phyloP scores from a whole-genome alignment of 2,329 filamentous ascomycete genomes.

The Fusarium irregulare region DNA sequence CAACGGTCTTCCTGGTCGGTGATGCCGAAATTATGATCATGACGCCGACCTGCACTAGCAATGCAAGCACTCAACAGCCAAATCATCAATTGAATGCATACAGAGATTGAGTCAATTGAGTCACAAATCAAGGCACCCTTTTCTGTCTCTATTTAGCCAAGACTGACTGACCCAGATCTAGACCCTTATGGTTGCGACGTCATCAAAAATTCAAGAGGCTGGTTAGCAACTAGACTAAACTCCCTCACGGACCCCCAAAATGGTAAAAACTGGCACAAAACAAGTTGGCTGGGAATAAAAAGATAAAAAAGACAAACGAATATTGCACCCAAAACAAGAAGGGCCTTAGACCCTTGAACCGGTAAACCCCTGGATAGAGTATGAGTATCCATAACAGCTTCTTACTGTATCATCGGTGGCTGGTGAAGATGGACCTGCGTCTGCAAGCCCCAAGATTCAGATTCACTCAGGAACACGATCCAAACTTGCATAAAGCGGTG shows the following conservation, averaged over 20 bases:
- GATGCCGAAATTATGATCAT: slow-evolving; percentile 29
- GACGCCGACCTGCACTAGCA: slow-evolving; percentile 27
- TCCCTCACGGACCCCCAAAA: slow-evolving; percentile 7
- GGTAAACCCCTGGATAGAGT: not conserved
- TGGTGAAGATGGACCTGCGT: not conserved
- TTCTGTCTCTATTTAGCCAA: slow-evolving; percentile 1
- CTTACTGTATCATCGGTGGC: not conserved
- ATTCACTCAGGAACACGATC: slow-evolving; percentile 30
- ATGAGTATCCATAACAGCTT: not conserved
- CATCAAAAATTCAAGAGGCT: slow-evolving; percentile 30
- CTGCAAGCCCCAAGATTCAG: not conserved
- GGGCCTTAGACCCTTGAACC: not conserved
- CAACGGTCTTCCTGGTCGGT: slow-evolving; percentile 6
- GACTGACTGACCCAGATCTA: slow-evolving; percentile 6
- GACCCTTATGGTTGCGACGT: slow-evolving; percentile 15
- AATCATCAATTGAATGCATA: not conserved
- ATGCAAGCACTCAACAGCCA: slow-evolving; percentile 39
- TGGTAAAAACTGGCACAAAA: slow-evolving; percentile 28
- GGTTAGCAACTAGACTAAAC: slow-evolving; percentile 6
- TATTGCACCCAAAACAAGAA: slow-evolving; percentile 2
- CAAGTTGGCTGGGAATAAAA: slow-evolving; percentile 24
- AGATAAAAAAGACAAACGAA: not conserved
- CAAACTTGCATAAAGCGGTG: slow-evolving; percentile 3
- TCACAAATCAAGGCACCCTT: slow-evolving; percentile 12
- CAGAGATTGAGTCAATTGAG: not conserved